Evolutionary conservation across 2,329 filamentous ascomycete genomes (phyloP), one percentile per base, ranked within the genome.

Genomic region (Magnaporthales sp.): DNA sequence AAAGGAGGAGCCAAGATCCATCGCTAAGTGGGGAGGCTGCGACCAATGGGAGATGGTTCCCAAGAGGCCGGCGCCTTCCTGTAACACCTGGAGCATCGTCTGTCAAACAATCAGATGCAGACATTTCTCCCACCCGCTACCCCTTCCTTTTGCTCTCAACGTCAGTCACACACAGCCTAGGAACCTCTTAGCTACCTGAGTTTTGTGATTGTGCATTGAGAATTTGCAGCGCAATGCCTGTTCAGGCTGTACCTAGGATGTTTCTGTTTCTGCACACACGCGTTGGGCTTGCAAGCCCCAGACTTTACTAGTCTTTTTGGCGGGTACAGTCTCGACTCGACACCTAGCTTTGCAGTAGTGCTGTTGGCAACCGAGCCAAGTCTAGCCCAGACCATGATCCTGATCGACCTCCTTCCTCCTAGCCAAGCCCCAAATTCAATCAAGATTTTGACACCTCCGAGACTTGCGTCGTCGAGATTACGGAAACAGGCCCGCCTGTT

Each of bases 81-180:
- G 76, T 77, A 79, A 78, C 77, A 75, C 72, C 70, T 73, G 72
- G 74, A 73, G 74, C 77, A 77, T 74, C 75, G 72, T 74, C 73
- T 60, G 73, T 79, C 77, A 79, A 78, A 80, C 77, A 74, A 22
- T 77, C 73, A 73, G 74, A 77, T 74, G 75, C 74, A 73, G 73
- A 75, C n/a, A n/a, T 38, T 13, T 13, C 32, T 13, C 13, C 54
- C 54, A 58, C 24, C 54, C 24, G 13, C 54, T 19, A 24, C 11
- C n/a, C 54, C 54, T 26, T 26, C 54, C 54, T 58, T 26, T 6
- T 19, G 15, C 54, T 58, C 54, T 15, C 54, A 26, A 58, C 54
- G 24, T 58, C 54, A 24, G 11, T 26, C 24, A 58, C 54, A 38
- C 32, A 46, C 38, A 13, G 38, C 38, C 38, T 46, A 6, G 15